These are phyloP conservation scores for Phalaenopsis equestris DNA, from an alignment of 106 monocot genomes.

Conservation along the genomic window DNA sequence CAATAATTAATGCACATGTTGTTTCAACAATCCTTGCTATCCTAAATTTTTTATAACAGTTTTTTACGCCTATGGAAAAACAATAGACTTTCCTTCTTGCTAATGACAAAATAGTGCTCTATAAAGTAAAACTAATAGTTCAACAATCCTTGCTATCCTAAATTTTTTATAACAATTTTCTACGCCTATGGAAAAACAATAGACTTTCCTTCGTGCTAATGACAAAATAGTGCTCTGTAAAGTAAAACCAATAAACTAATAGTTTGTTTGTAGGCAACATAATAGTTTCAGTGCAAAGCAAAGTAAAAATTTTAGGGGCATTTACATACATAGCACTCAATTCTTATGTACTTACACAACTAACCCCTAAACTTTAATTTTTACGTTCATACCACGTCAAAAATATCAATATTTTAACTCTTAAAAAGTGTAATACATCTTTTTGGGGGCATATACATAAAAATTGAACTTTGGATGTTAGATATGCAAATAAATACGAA, in stretches of 20 bases:
- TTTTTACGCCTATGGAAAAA: not conserved
- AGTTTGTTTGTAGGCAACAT: not conserved
- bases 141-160: not conserved
- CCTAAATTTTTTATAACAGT: not conserved
- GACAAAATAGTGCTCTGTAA: not conserved
- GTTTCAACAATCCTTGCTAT: not conserved
- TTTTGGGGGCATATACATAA: no score
- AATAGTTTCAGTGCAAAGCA: not conserved
- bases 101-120: not conserved
- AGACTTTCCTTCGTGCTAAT: not conserved
- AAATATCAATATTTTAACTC: no score
- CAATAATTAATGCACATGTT: not conserved
- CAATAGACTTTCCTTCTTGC: not conserved
- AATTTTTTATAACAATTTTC: not conserved
- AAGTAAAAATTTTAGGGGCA: not conserved
- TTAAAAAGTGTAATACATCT: no score
- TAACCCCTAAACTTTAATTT: no score
- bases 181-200: not conserved
- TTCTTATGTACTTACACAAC: no score
- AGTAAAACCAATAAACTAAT: not conserved
- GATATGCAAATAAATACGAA: no score
- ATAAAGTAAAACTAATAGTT: not conserved
- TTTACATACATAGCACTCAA: no score
- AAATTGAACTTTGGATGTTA: no score
- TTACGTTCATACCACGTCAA: no score